Base-by-base conservation (phyloP, 2,329 filamentous ascomycete genomes). In the Colletotrichum euphorbiae region DNA sequence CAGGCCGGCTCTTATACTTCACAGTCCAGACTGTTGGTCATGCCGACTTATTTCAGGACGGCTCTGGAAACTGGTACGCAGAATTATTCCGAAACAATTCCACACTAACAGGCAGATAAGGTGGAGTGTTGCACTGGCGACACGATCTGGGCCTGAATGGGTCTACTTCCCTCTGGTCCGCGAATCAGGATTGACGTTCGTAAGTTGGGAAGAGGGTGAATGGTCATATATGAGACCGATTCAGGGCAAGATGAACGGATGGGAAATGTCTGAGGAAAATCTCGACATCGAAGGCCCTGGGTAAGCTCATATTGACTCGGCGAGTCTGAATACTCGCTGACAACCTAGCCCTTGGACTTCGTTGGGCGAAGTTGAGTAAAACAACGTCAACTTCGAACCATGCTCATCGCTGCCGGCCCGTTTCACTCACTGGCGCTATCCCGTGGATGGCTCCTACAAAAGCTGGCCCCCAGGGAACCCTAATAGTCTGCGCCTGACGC, bases 361-460 rank as follows among this genome's bases (percentile, higher is more conserved):
- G 8, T 13, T 38, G 17, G 51, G 59, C 19, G 51, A 57, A 45
- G 73, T 75, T 8, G 78, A 79, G 19, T 77, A 78, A 3, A 85
- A 88, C 67, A 71, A 74, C 6, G 75, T 85, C 50, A 78, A 82
- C 31, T 89, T 89, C 72, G 71, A 75, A 11, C 77, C 80, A 0
- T 77, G 78, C 0, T 79, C 79, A 1, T 69, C 73, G 1, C 74
- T 89, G 1, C 86, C 86, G 6, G 77, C 78, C 1, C 84, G 89
- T 71, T 85, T 90, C 71, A 81, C 85, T 2, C 80, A 86, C 78
- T 88, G 87, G 80, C 81, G 88, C 6, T 85, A 81, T 24, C 87
- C 86, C 2, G 77, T 80, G 28, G 72, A 78, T 0, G 76, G 74
- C 58, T 80, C 78, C 65, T 90, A 82, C 77, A 77, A 74, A 1